A percentile compares a stretch with the other conserved stretches of the same genome.
phyloP scores from a whole-genome alignment of 2,329 filamentous ascomycete species.

The Hymenoscyphus scutula region DNA sequence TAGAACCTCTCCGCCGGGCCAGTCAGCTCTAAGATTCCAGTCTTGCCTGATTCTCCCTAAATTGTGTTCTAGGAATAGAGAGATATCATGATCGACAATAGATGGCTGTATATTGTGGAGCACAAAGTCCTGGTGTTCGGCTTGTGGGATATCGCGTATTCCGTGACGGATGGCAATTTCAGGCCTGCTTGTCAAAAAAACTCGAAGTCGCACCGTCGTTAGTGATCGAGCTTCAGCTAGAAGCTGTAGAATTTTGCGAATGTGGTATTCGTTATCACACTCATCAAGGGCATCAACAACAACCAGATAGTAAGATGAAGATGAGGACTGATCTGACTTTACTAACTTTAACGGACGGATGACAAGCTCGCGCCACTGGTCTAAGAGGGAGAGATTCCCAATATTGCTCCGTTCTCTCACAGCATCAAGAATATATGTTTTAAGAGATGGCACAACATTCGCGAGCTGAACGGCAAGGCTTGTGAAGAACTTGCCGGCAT shows the following conservation, averaged over 20 bases:
- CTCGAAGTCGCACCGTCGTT: conserved; percentile 22
- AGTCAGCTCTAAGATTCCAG: too few species aligned
- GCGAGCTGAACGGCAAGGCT: conserved; percentile 16
- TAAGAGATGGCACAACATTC: background rate
- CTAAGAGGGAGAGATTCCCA: background rate
- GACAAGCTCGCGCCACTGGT: conserved; percentile 3
- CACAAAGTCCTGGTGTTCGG: conserved; percentile 26
- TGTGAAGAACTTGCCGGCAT: conserved; percentile 20
- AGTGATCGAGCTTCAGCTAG: too few species aligned
- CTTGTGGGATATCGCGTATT: conserved; percentile 20
- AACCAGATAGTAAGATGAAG: background rate
- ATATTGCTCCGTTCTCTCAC: background rate
- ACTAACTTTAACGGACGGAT: background rate
- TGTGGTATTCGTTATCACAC: background rate
- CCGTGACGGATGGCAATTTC: conserved; percentile 27
- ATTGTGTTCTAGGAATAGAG: conserved; percentile 22
- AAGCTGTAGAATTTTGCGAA: too few species aligned
- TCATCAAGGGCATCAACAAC: background rate
- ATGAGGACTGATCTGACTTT: background rate
- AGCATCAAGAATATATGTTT: background rate
- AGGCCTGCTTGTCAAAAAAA: conserved; percentile 35
- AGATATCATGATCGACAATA: conserved; percentile 34
- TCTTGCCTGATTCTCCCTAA: conserved; percentile 10
- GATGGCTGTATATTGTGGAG: conserved; percentile 25
- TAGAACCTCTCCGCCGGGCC: too few species aligned